These are phyloP conservation scores for Fusarium lyarnte DNA, from an alignment of 2,329 filamentous ascomycete genomes.

Conservation along the genomic window DNA sequence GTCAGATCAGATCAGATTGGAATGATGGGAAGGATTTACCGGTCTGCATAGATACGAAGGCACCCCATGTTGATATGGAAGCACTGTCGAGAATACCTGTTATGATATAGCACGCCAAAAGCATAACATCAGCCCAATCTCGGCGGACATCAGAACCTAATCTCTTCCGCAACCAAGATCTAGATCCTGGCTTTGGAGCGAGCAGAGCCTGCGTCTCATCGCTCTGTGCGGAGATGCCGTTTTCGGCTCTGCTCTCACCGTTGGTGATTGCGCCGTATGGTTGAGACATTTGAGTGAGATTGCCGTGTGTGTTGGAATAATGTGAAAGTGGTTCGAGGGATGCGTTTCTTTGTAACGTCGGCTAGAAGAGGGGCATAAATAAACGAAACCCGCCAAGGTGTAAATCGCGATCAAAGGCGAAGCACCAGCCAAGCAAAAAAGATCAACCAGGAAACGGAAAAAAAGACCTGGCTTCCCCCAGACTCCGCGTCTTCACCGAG, in stretches of 20 bases:
- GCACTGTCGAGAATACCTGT: slow-evolving; percentile 82
- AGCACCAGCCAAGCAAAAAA: background rate
- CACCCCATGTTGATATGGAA: slow-evolving; percentile 79
- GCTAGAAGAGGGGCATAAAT: slow-evolving; percentile 11
- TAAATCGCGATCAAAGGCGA: background rate
- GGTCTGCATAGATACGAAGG: slow-evolving; percentile 87
- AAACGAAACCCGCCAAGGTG: background rate
- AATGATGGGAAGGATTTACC: slow-evolving; percentile 54
- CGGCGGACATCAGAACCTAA: slow-evolving; percentile 49
- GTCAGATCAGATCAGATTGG: background rate
- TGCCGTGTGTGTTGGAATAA: background rate
- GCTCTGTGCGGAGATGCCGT: background rate
- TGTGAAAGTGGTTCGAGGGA: background rate
- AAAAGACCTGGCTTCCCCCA: background rate
- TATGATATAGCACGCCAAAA: slow-evolving; percentile 78
- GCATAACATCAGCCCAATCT: slow-evolving; percentile 72
- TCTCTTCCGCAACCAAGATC: slow-evolving; percentile 32
- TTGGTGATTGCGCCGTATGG: slow-evolving; percentile 30
- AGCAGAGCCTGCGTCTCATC: slow-evolving; percentile 32
- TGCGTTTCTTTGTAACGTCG: background rate
- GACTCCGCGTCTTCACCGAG: slow-evolving; percentile 11
- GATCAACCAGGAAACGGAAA: background rate
- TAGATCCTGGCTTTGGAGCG: slow-evolving; percentile 19
- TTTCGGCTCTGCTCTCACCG: slow-evolving; percentile 8
- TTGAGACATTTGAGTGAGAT: slow-evolving; percentile 19